These are phyloP conservation scores for Sporobolus alterniflorus DNA, from an alignment of 202 grass and related monocot genomes.

Conservation along the genomic window DNA sequence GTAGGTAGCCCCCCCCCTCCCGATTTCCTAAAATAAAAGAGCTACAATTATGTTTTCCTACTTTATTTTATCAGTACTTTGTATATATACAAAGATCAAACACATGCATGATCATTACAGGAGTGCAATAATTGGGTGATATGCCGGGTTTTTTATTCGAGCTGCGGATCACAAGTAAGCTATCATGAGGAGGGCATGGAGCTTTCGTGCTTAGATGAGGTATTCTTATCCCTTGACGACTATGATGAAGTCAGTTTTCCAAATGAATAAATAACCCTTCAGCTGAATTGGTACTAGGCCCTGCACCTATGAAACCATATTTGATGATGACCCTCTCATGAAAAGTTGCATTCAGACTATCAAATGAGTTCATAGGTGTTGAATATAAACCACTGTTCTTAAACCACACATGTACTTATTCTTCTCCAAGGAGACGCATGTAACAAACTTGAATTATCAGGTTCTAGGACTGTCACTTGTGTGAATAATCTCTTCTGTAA, in stretches of 20 bases:
- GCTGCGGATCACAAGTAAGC: slow-evolving; percentile 47
- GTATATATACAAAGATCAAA: slow-evolving; percentile 10
- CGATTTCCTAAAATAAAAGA: no score
- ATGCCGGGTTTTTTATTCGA: slow-evolving; percentile 81
- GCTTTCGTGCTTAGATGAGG: slow-evolving; percentile 96
- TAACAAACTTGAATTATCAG: slow-evolving; percentile 29
- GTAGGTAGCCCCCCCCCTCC: no score
- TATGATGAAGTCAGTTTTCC: slow-evolving; percentile 97
- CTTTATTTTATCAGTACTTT: slow-evolving; percentile 1
- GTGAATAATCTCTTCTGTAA: not conserved
- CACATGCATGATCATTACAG: slow-evolving; percentile 49
- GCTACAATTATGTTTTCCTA: not conserved
- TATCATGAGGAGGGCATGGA: slow-evolving; percentile 73
- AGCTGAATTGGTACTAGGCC: not conserved
- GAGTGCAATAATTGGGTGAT: slow-evolving; percentile 81
- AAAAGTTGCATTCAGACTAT: slow-evolving; percentile 14
- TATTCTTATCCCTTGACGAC: slow-evolving; percentile 96
- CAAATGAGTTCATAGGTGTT: slow-evolving; percentile 32
- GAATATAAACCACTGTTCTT: slow-evolving; percentile 23
- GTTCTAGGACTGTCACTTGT: not conserved
- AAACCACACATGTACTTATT: slow-evolving; percentile 38
- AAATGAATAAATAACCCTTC: slow-evolving; percentile 48
- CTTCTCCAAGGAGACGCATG: slow-evolving; percentile 37
- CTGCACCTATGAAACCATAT: slow-evolving; percentile 38
- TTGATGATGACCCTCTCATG: slow-evolving; percentile 22